A percentile compares a stretch with the other conserved stretches of the same genome.
phyloP scores from a whole-genome alignment of 2,329 filamentous ascomycete species.

The Nemania bipapillata region DNA sequence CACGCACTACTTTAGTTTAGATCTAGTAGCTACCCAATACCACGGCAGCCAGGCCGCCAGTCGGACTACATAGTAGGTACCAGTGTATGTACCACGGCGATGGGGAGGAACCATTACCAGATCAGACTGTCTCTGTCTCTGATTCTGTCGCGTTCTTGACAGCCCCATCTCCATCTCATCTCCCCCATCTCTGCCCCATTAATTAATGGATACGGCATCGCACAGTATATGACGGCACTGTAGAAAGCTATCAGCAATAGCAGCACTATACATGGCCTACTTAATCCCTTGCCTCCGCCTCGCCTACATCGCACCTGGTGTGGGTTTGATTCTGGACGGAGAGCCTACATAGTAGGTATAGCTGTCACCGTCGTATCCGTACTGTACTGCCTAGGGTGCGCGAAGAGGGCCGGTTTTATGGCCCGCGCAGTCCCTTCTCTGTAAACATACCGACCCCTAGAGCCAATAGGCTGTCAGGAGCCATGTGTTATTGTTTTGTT shows the following conservation, averaged over 20 bases:
- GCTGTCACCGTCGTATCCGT: too few relatives aligned
- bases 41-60: neutral
- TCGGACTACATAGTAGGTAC: too few relatives aligned
- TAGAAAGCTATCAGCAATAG: too few relatives aligned
- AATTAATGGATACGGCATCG: neutral
- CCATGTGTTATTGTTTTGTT: slow-evolving; percentile 42
- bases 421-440: slow-evolving; percentile 29
- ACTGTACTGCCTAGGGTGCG: slow-evolving; percentile 27
- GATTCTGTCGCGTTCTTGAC: neutral
- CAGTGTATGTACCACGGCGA: neutral
- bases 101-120: neutral
- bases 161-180: too few relatives aligned
- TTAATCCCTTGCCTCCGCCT: neutral
- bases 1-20: too few relatives aligned
- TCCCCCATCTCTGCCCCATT: too few relatives aligned
- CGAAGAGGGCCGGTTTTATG: slow-evolving; percentile 35
- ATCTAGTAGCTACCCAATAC: slow-evolving; percentile 21
- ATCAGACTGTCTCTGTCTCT: slow-evolving; percentile 6
- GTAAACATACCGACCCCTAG: slow-evolving; percentile 13
- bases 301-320: neutral
- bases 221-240: neutral
- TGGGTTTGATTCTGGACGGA: neutral
- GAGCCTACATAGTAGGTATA: neutral
- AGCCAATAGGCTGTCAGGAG: slow-evolving; percentile 29
- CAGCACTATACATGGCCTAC: neutral